Evolutionary conservation across 768 basidiomycete genomes (phyloP).

Genomic region (Myochromella boudieri): DNA sequence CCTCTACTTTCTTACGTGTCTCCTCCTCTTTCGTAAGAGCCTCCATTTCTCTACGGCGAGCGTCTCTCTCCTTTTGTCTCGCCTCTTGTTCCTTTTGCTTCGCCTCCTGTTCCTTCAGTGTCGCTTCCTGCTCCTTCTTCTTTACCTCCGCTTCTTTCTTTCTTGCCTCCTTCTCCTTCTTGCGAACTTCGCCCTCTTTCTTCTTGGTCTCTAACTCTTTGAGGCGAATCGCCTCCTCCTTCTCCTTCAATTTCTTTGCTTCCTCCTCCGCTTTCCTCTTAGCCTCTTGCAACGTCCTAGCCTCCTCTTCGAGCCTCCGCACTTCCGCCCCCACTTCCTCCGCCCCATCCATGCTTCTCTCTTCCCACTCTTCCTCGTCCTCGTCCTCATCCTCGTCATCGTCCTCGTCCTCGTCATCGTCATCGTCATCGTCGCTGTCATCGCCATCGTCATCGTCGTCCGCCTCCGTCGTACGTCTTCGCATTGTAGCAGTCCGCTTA

Average conservation of each 20-base stretch:
- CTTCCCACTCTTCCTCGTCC: slow-evolving; percentile 20
- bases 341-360: slow-evolving; percentile 19
- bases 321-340: slow-evolving; percentile 23
- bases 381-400: slow-evolving; percentile 23
- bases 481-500: neutral
- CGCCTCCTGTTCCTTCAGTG: slow-evolving; percentile 29
- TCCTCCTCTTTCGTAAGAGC: slow-evolving; percentile 27
- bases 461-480: neutral
- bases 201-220: slow-evolving; percentile 26
- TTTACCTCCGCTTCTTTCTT: slow-evolving; percentile 24
- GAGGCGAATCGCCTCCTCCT: slow-evolving; percentile 19
- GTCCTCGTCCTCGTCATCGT: slow-evolving; percentile 22
- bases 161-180: slow-evolving; percentile 27
- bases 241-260: slow-evolving; percentile 19
- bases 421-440: slow-evolving; percentile 13
- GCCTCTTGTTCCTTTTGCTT: slow-evolving; percentile 22
- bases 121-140: slow-evolving; percentile 26
- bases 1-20: slow-evolving; percentile 24
- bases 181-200: slow-evolving; percentile 22
- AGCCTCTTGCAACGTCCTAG: slow-evolving; percentile 20
- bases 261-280: slow-evolving; percentile 22
- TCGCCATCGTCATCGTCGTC: neutral
- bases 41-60: slow-evolving; percentile 25
- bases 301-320: slow-evolving; percentile 17
- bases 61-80: slow-evolving; percentile 26